Conservation (phyloP, 1,284 basidiomycete species). For the Sanghuangporus weigelae region DNA sequence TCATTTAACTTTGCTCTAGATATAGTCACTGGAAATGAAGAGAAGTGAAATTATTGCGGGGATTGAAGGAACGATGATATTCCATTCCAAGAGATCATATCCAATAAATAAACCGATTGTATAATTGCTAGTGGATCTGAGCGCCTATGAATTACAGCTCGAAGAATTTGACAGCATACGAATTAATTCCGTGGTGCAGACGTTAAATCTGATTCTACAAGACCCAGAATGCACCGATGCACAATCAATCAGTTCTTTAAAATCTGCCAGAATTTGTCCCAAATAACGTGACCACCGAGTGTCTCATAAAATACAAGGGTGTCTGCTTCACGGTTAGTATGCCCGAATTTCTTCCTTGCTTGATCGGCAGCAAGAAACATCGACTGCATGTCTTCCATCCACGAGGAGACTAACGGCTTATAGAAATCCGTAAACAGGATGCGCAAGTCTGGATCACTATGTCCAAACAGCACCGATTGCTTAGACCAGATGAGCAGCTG, state of each 20-base stretch:
- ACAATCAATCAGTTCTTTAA: not conserved
- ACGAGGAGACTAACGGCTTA: not conserved
- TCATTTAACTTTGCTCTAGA: no score
- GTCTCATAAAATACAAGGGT: not conserved
- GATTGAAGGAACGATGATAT: no score
- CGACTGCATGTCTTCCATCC: not conserved
- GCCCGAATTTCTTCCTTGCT: not conserved
- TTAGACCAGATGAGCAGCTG: not conserved
- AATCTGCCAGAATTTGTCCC: not conserved
- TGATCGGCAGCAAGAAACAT: not conserved
- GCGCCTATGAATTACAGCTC: no score
- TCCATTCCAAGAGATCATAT: no score
- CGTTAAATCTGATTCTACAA: not conserved
- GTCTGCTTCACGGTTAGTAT: not conserved
- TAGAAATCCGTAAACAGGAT: not conserved
- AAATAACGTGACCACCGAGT: constrained; percentile 3
- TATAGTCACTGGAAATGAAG: no score
- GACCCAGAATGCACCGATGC: not conserved
- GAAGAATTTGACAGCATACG: not conserved
- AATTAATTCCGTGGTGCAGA: not conserved
- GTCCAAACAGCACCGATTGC: not conserved
- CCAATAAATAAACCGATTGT: no score
- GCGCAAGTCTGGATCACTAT: not conserved
- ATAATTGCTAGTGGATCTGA: no score
- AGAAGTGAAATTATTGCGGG: no score